Evolutionary conservation across 306 rosid genomes (phyloP), one percentile per base, ranked within the genome.

Genomic region (Cucurbita argyrosperma): DNA sequence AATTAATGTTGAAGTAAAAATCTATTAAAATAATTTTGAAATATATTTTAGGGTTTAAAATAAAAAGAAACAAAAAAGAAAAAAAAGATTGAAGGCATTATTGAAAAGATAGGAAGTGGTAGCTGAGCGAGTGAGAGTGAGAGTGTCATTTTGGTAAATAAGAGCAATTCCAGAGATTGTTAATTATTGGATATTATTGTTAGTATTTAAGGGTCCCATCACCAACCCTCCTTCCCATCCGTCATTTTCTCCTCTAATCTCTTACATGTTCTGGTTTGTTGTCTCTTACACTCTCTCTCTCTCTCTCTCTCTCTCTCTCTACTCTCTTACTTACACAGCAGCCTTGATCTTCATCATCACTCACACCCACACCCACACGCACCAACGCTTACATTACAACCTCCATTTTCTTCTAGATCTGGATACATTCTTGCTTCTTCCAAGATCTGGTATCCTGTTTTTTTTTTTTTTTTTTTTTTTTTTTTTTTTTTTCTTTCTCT

Each of bases 321-420:
- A 16, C 26, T 39, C n/a, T 50, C 18, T 13, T 14, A 14, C 7
- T 37, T 42, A 35, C 6, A 39, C 35, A 30, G 35, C 35, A 30
- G 35, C 35, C 35, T 30, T 30, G 3, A 30, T 30, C 35, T 30
- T 30, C 35, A 30, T 57, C 76, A 38, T 56, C 64, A 30, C 74
- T 70, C 74, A 46, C 19, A 19, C 19, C 19, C 74, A 46, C 72
- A 19, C 21, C 56, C 53, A 7, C 42, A 8, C 18, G 18, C 62
- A 37, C 76, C n/a, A n/a, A 39, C 19, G 26, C 76, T 74, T n/a
- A 19, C 53, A 54, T 45, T 58, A 3, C 38, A 16, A 43, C 21
- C 10, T 21, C 19, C 13, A 8, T 42, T 42, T 1, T 60, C 43
- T 26, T 79, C 19, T 57, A 83, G 89, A 85, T 85, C 89, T 85